Evolutionary conservation across 495 filamentous ascomycete species (phyloP).

Genomic region (Amphirosellinia nigrospora): DNA sequence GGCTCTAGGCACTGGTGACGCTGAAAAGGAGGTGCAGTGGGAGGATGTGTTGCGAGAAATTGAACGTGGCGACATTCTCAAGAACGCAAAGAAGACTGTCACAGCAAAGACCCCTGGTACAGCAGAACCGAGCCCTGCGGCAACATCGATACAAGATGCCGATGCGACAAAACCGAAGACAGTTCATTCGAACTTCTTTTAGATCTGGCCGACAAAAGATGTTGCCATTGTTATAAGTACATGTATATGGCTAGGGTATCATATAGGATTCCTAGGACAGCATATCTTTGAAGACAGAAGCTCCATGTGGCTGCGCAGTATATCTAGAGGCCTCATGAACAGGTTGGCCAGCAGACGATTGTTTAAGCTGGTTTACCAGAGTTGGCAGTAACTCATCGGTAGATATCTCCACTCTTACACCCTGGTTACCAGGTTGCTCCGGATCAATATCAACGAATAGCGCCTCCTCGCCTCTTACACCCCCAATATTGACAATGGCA

Average conservation of each 20-base stretch:
- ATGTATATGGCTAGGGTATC: conserved; percentile 28
- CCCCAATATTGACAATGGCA: conserved; percentile 82
- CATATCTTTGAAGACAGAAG: conserved; percentile 57
- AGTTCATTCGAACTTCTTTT: conserved; percentile 49
- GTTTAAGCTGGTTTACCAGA: conserved; percentile 53
- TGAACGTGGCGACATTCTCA: conserved; percentile 74
- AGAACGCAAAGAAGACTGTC: conserved; percentile 50
- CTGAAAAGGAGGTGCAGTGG: conserved; percentile 81
- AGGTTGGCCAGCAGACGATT: conserved; percentile 26
- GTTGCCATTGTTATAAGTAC: conserved; percentile 26
- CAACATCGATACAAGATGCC: conserved; percentile 14
- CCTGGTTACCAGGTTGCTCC: conserved; percentile 53
- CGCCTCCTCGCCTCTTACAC: conserved; percentile 76
- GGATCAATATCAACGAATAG: conserved; percentile 64
- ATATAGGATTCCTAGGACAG: conserved; percentile 45
- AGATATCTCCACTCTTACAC: conserved; percentile 59
- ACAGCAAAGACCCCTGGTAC: conserved; percentile 34
- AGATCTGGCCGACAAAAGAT: conserved; percentile 15
- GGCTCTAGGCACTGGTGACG: conserved; percentile 79
- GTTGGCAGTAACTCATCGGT: conserved; percentile 61
- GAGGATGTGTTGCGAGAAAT: conserved; percentile 88
- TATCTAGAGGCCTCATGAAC: conserved; percentile 19
- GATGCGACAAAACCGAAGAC: conserved; percentile 35
- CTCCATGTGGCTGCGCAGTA: conserved; percentile 31
- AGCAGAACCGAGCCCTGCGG: conserved; percentile 24